phyloP scores from a whole-genome alignment of 2,329 filamentous ascomycete genomes.

The Xylaria sp. region DNA sequence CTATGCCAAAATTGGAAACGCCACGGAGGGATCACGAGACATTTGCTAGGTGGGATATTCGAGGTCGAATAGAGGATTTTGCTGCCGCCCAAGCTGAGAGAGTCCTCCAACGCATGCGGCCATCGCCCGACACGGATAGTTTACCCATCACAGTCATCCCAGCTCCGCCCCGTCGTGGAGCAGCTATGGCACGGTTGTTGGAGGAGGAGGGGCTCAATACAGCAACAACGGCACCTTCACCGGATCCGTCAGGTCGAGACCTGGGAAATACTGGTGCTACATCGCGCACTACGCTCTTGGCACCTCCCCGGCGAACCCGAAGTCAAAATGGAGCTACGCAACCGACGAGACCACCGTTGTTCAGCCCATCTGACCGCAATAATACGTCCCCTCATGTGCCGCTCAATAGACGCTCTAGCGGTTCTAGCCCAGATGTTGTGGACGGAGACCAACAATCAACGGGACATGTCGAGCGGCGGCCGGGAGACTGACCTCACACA shows the following conservation, averaged over 20 bases:
- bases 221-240: constrained; percentile 22
- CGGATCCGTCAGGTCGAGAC: constrained; percentile 20
- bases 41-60: constrained; percentile 64
- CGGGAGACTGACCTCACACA: constrained; percentile 42
- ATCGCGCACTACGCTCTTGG: constrained; percentile 29
- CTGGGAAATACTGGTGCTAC: constrained; percentile 27
- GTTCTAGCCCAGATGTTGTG: constrained; percentile 22
- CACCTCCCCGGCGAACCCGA: constrained; percentile 28
- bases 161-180: constrained; percentile 67
- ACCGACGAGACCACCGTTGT: constrained; percentile 31
- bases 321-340: constrained; percentile 36
- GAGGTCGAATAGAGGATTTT: constrained; percentile 68
- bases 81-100: constrained; percentile 69
- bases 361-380: constrained; percentile 37
- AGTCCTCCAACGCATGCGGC: constrained; percentile 65
- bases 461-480: constrained; percentile 38
- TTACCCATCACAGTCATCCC: constrained; percentile 70
- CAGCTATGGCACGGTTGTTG: constrained; percentile 65
- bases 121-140: constrained; percentile 63
- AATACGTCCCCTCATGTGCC: constrained; percentile 33
- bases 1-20: constrained; percentile 42
- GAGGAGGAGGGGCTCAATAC: constrained; percentile 60
- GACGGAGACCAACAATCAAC: constrained; percentile 38
- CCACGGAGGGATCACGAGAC: constrained; percentile 45
- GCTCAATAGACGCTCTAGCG: constrained; percentile 32